A percentile compares a stretch with the other conserved stretches of the same genome.
Conservation (phyloP, 331 rosid genomes). For the Prunus yedoensis region DNA sequence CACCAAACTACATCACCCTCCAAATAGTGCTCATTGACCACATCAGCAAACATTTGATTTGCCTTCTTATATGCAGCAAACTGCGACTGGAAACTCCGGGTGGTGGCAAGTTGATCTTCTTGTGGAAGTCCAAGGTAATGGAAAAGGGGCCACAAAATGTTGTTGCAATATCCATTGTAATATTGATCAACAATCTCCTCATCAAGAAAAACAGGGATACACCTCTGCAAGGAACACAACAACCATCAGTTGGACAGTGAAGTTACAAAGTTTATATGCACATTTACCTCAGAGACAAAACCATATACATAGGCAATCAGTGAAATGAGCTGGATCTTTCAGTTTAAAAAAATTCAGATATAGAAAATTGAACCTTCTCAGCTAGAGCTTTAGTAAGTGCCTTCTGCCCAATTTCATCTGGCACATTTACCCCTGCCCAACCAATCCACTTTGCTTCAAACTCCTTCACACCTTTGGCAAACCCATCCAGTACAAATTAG, state of each 20-base stretch:
- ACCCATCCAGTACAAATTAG: slow-evolving; percentile 23
- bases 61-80: slow-evolving; percentile 86
- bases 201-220: slow-evolving; percentile 91
- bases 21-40: slow-evolving; percentile 68
- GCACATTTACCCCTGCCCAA: slow-evolving; percentile 95
- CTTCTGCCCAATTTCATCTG: slow-evolving; percentile 78
- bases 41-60: slow-evolving; percentile 89
- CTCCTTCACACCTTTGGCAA: slow-evolving; percentile 70
- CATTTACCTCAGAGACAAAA: not conserved
- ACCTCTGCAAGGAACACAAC: slow-evolving; percentile 46
- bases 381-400: slow-evolving; percentile 85
- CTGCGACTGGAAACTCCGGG: slow-evolving; percentile 92
- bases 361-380: slow-evolving; percentile 54
- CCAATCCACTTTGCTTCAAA: slow-evolving; percentile 94
- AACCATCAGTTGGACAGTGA: slow-evolving; percentile 12
- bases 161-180: slow-evolving; percentile 93
- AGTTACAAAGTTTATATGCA: not conserved
- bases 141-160: slow-evolving; percentile 91
- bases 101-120: slow-evolving; percentile 95
- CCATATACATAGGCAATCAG: not conserved
- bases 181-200: slow-evolving; percentile 92
- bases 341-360: not conserved
- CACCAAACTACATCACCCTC: slow-evolving; percentile 97
- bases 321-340: not conserved
- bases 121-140: slow-evolving; percentile 96